phyloP scores from a whole-genome alignment of 345 rosid genomes.

The Gossypium raimondii region DNA sequence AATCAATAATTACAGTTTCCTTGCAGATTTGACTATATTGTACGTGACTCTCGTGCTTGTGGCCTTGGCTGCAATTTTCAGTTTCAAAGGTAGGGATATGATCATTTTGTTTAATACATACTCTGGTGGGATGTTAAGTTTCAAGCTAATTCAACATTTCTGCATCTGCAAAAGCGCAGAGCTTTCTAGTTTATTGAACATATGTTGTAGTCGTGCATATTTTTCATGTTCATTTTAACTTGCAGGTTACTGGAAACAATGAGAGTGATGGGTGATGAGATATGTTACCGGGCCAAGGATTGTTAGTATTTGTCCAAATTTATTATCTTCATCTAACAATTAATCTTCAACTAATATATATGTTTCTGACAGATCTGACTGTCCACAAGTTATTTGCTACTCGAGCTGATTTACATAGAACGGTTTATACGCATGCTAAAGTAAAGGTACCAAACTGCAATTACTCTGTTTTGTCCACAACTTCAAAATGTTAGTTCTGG shows the following conservation, averaged over 20 bases:
- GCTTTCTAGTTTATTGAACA: slow-evolving; percentile 3
- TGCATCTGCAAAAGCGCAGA: background rate
- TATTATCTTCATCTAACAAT: background rate
- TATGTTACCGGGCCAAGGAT: slow-evolving; percentile 70
- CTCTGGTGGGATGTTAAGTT: background rate
- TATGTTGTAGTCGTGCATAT: background rate
- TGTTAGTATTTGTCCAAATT: slow-evolving; percentile 36
- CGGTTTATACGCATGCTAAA: slow-evolving; percentile 71
- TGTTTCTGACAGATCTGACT: slow-evolving; percentile 46
- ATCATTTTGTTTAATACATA: background rate
- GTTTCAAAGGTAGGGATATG: slow-evolving; percentile 44
- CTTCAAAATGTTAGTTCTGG: slow-evolving; percentile 5
- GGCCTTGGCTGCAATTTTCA: slow-evolving; percentile 60
- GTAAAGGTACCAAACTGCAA: slow-evolving; percentile 45
- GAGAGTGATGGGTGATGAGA: slow-evolving; percentile 63
- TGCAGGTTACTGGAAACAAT: slow-evolving; percentile 66
- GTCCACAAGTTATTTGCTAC: slow-evolving; percentile 60
- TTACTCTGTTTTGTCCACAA: slow-evolving; percentile 1
- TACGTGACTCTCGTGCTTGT: slow-evolving; percentile 63
- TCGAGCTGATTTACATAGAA: slow-evolving; percentile 69
- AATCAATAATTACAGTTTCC: background rate
- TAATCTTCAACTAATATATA: slow-evolving; percentile 10
- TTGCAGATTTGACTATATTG: slow-evolving; percentile 68
- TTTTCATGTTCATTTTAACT: slow-evolving; percentile 1
- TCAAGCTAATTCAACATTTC: background rate